Evolutionary conservation across 495 filamentous ascomycete species (phyloP), one percentile per base, ranked within the genome.

Genomic region (Aspergillus avenaceus): DNA sequence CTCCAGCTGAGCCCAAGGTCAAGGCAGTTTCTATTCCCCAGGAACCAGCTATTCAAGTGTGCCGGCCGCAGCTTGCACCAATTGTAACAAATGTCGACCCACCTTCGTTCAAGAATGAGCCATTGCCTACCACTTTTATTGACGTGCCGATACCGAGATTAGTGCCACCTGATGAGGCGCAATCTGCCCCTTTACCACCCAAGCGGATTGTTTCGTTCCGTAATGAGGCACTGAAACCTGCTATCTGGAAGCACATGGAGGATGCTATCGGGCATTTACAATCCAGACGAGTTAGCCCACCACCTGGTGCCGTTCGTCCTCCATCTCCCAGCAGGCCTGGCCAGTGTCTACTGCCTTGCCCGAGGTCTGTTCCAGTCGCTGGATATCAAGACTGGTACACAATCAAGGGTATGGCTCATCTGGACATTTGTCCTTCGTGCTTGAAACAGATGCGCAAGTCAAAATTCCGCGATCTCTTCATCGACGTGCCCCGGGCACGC

Each of bases 391-490:
- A 86, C 53, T 88, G 85, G 85, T 81, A 81, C 53, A 86, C 81
- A 4, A 69, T 88, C 6, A 72, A 76, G 21, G 73, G 76, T 7
- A 69, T 77, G 44, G 64, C 72, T 5, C 67, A 72, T 27, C 76
- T 87, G 26, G 73, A 84, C 51, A 80, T 88, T 32, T 88, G 85
- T 44, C 84, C 84, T 1, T 72, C 71, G 6, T 88, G 85, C 67
- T 73, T 79, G 47, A 66, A 67, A 5, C 73, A 78, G 37, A 72
- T 87, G 49, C 75, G 69, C 14, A 66, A 78, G 26, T 79, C 81
- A 0, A 64, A 69, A 37, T 86, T 80, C 61, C 64, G 72, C 1
- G 61, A 72, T 27, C 70, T 67, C 45, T 80, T 87, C 55, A 65
- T 76, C 18, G 70, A 72, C 11, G 65, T 64, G 13, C 56, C 67